These are phyloP conservation scores for Kodamaea neixiangensis DNA, from an alignment of 805 yeast genomes.

Conservation along the genomic window DNA sequence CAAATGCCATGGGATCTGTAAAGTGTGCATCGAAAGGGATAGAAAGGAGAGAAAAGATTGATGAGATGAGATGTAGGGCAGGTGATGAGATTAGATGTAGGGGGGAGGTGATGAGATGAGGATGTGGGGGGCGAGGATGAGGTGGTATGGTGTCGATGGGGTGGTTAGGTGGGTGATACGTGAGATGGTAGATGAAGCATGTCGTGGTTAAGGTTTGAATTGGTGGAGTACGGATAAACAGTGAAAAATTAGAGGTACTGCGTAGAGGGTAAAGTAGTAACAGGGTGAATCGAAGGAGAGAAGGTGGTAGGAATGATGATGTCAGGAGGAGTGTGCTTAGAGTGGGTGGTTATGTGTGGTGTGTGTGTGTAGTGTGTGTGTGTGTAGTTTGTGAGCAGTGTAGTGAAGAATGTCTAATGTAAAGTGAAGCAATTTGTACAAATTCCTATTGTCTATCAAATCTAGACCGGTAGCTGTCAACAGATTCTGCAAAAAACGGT, in stretches of 20 bases:
- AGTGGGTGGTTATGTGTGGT: too few relatives aligned
- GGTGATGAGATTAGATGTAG: not conserved
- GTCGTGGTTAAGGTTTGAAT: too few relatives aligned
- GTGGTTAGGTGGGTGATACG: too few relatives aligned
- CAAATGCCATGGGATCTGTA: not conserved
- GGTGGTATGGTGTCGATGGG: not conserved
- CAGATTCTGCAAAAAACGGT: not conserved
- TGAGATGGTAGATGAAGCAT: too few relatives aligned
- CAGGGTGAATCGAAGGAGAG: not conserved
- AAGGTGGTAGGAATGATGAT: not conserved
- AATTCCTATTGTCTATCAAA: not conserved
- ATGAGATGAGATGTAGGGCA: not conserved
- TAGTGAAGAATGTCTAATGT: too few relatives aligned
- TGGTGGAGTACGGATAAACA: too few relatives aligned
- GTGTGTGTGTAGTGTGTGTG: too few relatives aligned
- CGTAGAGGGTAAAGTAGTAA: not conserved
- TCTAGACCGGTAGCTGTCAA: not conserved
- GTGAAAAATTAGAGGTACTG: too few relatives aligned
- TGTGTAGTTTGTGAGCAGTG: too few relatives aligned
- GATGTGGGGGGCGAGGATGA: not conserved
- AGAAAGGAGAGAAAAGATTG: not conserved
- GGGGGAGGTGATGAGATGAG: not conserved
- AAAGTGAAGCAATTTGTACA: too few relatives aligned
- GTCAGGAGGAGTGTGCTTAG: too few relatives aligned
- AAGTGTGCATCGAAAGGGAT: not conserved